Conservation (phyloP, 192 early-diverging fungal genomes). For the Gorgonomyces haynaldii region DNA sequence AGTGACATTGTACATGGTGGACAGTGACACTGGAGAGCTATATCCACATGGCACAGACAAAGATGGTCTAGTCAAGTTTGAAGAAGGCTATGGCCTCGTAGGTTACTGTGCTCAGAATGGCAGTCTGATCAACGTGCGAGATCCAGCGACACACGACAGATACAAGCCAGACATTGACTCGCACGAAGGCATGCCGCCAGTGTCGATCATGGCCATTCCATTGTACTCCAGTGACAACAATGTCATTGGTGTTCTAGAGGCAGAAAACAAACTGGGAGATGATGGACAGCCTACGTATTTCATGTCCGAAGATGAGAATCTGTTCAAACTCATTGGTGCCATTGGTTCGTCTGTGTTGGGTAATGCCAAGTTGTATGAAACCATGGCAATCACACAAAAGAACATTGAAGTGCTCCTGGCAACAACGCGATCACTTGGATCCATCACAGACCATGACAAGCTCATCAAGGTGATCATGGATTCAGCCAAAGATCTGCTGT, state of each 20-base stretch:
- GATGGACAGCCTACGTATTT: slow-evolving; percentile 12
- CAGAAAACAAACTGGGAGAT: slow-evolving; percentile 28
- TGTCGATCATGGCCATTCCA: slow-evolving; percentile 23
- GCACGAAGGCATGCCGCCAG: slow-evolving; percentile 8
- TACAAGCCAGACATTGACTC: slow-evolving; percentile 31
- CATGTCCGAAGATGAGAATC: slow-evolving; percentile 27
- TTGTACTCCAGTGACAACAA: slow-evolving; percentile 19
- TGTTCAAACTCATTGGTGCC: slow-evolving; percentile 16
- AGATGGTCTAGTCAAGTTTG: slow-evolving; percentile 18
- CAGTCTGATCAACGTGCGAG: slow-evolving; percentile 24
- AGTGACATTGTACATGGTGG: slow-evolving; percentile 27
- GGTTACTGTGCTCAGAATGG: slow-evolving; percentile 23
- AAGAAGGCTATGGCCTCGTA: slow-evolving; percentile 25
- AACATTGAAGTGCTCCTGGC: slow-evolving; percentile 40
- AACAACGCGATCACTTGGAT: slow-evolving; percentile 29
- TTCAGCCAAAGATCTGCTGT: slow-evolving; percentile 31
- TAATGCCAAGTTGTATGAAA: slow-evolving; percentile 31
- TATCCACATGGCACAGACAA: slow-evolving; percentile 14
- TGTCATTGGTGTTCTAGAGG: slow-evolving; percentile 29
- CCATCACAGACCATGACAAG: slow-evolving; percentile 27
- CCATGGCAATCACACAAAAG: slow-evolving; percentile 34
- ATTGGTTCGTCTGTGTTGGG: slow-evolving; percentile 21
- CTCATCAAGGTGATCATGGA: slow-evolving; percentile 38
- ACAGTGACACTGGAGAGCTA: slow-evolving; percentile 27
- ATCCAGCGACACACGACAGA: slow-evolving; percentile 20